Percentiles rank a stretch among this genome's conserved stretches.
These are phyloP conservation scores for Suillus clintonianus DNA, from an alignment of 768 basidiomycete species.

Conservation along the genomic window DNA sequence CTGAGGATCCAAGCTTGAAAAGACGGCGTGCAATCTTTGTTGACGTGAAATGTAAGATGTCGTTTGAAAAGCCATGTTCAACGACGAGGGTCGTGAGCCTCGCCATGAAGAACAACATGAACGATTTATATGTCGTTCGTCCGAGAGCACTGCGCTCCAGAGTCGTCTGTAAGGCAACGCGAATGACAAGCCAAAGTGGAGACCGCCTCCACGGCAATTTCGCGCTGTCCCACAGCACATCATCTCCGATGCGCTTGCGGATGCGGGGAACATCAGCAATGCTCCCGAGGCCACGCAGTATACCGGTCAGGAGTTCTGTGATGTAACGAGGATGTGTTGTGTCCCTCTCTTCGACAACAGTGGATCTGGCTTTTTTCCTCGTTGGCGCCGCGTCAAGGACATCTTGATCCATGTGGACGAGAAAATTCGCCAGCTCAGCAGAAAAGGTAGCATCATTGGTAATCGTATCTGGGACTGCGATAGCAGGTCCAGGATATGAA, in stretches of 20 bases:
- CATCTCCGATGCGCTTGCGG: constrained; percentile 47
- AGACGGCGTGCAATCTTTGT: constrained; percentile 41
- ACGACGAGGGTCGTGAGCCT: constrained; percentile 12
- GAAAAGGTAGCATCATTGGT: constrained; percentile 33
- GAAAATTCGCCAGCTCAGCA: constrained; percentile 38
- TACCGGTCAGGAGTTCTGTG: too few relatives aligned
- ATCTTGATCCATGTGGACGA: constrained; percentile 37
- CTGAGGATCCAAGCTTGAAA: constrained; percentile 33
- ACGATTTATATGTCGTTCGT: constrained; percentile 29
- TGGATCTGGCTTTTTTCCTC: constrained; percentile 37
- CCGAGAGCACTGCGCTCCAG: constrained; percentile 18
- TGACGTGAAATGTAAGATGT: constrained; percentile 38
- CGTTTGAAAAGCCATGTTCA: constrained; percentile 21
- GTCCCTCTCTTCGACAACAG: constrained; percentile 16
- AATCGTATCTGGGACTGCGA: constrained; percentile 32
- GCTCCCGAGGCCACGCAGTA: constrained; percentile 34
- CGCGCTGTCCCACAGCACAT: constrained; percentile 43
- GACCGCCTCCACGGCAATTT: too few relatives aligned
- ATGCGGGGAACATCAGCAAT: constrained; percentile 32
- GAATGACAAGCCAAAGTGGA: too few relatives aligned
- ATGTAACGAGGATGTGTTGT: too few relatives aligned
- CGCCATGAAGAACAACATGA: constrained; percentile 34
- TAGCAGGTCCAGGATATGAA: constrained; percentile 48
- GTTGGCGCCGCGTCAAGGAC: constrained; percentile 31
- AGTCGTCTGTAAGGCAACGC: too few relatives aligned